These are phyloP conservation scores for Caryopteris hybrid DNA, from an alignment of 305 asterid species.

Conservation along the genomic window DNA sequence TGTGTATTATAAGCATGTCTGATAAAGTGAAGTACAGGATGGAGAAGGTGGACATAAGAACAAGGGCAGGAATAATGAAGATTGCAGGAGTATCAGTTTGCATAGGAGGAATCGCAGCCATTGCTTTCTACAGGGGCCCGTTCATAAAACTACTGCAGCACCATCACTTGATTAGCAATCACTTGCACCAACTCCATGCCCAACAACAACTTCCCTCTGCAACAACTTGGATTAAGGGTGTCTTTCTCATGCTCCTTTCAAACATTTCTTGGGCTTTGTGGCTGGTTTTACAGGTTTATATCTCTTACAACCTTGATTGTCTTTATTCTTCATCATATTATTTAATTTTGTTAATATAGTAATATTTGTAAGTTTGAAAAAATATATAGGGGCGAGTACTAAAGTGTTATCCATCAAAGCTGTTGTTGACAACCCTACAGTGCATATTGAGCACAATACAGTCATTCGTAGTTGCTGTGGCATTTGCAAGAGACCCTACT, in stretches of 20 bases:
- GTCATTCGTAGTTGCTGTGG: conserved; percentile 46
- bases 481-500: conserved; percentile 46
- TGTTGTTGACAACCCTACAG: conserved; percentile 50
- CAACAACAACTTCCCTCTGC: conserved; percentile 23
- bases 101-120: conserved; percentile 62
- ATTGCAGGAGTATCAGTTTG: conserved; percentile 51
- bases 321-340: too few species aligned
- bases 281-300: conserved; percentile 72
- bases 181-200: conserved; percentile 8
- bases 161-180: conserved; percentile 47
- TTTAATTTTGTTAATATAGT: too few species aligned
- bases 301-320: neutral
- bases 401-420: conserved; percentile 57
- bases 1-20: too few species aligned
- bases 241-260: conserved; percentile 63
- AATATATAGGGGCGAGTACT: conserved; percentile 50
- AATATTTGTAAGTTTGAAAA: too few species aligned
- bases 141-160: conserved; percentile 37
- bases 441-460: conserved; percentile 56
- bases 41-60: conserved; percentile 57
- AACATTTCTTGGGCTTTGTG: conserved; percentile 62
- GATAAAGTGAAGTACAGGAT: conserved; percentile 34
- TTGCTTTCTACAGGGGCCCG: conserved; percentile 75
- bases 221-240: conserved; percentile 65
- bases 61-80: conserved; percentile 50